Base-by-base conservation (phyloP, 2,329 filamentous ascomycete genomes). In the Pyrenochaeta sp. region DNA sequence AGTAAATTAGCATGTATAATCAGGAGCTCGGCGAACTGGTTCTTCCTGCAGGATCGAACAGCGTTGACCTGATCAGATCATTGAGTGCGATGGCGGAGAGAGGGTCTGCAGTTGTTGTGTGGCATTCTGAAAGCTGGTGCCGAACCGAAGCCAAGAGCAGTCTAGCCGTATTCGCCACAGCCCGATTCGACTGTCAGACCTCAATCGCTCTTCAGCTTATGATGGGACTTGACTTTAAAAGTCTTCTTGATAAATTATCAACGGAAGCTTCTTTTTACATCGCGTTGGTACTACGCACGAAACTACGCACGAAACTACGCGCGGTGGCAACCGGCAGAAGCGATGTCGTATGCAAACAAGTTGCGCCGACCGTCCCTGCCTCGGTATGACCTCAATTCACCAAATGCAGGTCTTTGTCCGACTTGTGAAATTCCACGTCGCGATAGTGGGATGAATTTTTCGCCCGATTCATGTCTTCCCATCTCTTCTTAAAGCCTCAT, bases 391-490 rank as follows among this genome's bases (percentile, higher is more conserved):
- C 51, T 61, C 56, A 58, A 40, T 43, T 34, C 54, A 55, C 68
- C 65, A 56, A 66, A 71, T 64, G 56, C 52, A 68, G 66, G 55
- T 51, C 56, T 59, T 64, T 52, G 61, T 61, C 66, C 68, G 67
- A 60, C 52, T 49, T 48, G 37, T 32, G 44, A 45, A 49, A 46
- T 50, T 39, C 27, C 45, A 58, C 47, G 47, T 58, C 58, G 56
- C 48, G 46, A 52, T 42, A 64, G 52, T 47, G 55, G 36, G 54
- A 32, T 48, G 50, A 45, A 58, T n/a, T 57, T 59, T 65, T 49
- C 30, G 39, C 52, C 50, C 50, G 28, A 45, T 40, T 37, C 39
- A 59, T 52, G 50, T 43, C 43, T 39, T 59, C 40, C 50, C 56
- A 58, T 40, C 47, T 63, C 30, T 56, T 47, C 45, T 37, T 48